phyloP scores from a whole-genome alignment of 768 basidiomycete species.

The Cytidiella melzeri region DNA sequence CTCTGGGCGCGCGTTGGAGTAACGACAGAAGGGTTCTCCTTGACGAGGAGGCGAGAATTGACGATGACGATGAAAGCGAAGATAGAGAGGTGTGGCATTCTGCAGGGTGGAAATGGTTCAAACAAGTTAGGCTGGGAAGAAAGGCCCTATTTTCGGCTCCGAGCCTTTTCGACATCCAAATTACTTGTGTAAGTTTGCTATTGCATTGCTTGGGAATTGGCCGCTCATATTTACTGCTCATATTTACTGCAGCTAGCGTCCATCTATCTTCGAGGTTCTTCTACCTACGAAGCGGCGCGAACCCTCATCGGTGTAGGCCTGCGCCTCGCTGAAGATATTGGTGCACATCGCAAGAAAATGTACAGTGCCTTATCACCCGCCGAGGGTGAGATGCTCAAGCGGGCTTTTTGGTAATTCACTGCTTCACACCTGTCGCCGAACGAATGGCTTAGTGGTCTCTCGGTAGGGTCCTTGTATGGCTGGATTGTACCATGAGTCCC shows the following conservation, averaged over 20 bases:
- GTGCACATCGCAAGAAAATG: constrained; percentile 63
- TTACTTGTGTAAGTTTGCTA: constrained; percentile 1
- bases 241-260: constrained; percentile 9
- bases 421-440: neutral
- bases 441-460: neutral
- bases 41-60: constrained; percentile 9
- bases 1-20: constrained; percentile 43
- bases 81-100: constrained; percentile 20
- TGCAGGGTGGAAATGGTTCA: constrained; percentile 40
- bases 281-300: constrained; percentile 26
- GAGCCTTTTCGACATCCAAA: constrained; percentile 10
- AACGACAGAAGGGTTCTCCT: constrained; percentile 43
- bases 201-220: neutral
- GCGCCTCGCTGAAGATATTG: constrained; percentile 52
- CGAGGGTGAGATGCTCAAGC: constrained; percentile 71
- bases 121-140: constrained; percentile 26
- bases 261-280: constrained; percentile 20
- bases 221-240: neutral
- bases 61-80: constrained; percentile 1
- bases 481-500: constrained; percentile 38
- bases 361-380: constrained; percentile 40
- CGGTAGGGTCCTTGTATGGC: constrained; percentile 36
- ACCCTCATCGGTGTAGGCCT: constrained; percentile 38
- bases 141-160: constrained; percentile 22
- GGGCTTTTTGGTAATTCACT: constrained; percentile 59